Conservation (phyloP, 768 basidiomycete genomes). For the Rubroboletus satanas region DNA sequence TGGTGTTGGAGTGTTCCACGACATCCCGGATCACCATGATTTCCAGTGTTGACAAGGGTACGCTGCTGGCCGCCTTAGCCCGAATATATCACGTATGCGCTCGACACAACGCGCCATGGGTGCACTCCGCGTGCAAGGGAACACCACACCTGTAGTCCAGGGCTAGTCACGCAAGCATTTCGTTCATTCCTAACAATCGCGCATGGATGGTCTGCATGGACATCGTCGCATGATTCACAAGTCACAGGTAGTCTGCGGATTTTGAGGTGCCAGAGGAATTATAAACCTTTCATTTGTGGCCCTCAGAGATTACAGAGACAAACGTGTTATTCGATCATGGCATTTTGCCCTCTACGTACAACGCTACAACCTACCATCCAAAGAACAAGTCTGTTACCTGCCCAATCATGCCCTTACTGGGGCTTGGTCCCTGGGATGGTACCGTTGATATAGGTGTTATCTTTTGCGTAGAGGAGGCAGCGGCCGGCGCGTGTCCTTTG, state of each 20-base stretch:
- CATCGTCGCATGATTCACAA: neutral
- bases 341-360: neutral
- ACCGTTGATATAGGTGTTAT: constrained; percentile 8
- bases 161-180: neutral
- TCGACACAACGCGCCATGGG: neutral
- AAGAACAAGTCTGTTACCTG: constrained; percentile 80
- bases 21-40: neutral
- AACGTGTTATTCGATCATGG: neutral
- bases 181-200: neutral
- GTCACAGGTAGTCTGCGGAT: neutral
- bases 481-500: constrained; percentile 36
- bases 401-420: constrained; percentile 59
- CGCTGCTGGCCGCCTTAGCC: too few relatives aligned
- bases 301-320: neutral
- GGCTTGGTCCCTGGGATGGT: constrained; percentile 28
- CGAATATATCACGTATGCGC: neutral
- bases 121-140: neutral
- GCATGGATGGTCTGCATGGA: neutral
- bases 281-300: neutral
- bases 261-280: neutral
- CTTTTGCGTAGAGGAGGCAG: constrained; percentile 24
- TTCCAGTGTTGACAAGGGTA: neutral
- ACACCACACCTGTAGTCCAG: too few relatives aligned
- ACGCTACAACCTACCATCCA: constrained; percentile 55
- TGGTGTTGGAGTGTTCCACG: neutral